Percentiles rank a stretch among this genome's conserved stretches.
phyloP scores from a whole-genome alignment of 1,284 basidiomycete species.

The Puccinia hordei region DNA sequence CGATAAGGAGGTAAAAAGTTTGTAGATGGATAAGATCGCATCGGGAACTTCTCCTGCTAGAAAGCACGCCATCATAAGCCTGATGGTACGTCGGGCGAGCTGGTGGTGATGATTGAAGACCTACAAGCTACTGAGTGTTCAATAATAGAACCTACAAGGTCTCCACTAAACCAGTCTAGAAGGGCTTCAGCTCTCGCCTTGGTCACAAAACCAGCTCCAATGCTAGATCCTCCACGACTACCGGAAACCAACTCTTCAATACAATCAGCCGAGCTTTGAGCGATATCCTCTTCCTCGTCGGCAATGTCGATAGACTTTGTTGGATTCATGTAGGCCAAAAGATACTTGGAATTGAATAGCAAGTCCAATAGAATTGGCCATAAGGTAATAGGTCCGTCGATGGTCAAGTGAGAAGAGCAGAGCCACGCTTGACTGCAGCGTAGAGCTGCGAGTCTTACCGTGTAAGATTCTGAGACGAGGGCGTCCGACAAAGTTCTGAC shows the following conservation, averaged over 20 bases:
- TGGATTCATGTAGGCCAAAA: constrained; percentile 23
- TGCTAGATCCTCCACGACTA: constrained; percentile 40
- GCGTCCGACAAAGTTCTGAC: constrained; percentile 52
- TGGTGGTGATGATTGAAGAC: neutral
- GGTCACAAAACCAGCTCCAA: constrained; percentile 54
- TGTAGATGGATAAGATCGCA: constrained; percentile 52
- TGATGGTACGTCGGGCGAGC: constrained; percentile 36
- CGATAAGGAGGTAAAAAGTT: constrained; percentile 52
- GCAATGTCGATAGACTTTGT: constrained; percentile 48
- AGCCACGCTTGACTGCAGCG: constrained; percentile 40
- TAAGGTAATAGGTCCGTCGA: constrained; percentile 31
- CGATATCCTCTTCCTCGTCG: constrained; percentile 51
- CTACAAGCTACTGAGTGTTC: constrained; percentile 35
- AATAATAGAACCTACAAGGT: constrained; percentile 43
- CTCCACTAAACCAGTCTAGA: constrained; percentile 52
- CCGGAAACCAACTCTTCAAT: constrained; percentile 53
- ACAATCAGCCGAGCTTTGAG: constrained; percentile 54
- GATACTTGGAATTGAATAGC: constrained; percentile 26
- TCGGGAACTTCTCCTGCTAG: constrained; percentile 40
- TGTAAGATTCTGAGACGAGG: constrained; percentile 52
- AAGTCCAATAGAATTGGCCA: constrained; percentile 39
- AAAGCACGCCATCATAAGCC: constrained; percentile 3
- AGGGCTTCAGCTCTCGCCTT: constrained; percentile 52
- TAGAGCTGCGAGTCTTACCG: constrained; percentile 37
- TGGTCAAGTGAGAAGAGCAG: constrained; percentile 27